Base-by-base conservation (phyloP, 306 rosid species). In the Medicago truncatula region DNA sequence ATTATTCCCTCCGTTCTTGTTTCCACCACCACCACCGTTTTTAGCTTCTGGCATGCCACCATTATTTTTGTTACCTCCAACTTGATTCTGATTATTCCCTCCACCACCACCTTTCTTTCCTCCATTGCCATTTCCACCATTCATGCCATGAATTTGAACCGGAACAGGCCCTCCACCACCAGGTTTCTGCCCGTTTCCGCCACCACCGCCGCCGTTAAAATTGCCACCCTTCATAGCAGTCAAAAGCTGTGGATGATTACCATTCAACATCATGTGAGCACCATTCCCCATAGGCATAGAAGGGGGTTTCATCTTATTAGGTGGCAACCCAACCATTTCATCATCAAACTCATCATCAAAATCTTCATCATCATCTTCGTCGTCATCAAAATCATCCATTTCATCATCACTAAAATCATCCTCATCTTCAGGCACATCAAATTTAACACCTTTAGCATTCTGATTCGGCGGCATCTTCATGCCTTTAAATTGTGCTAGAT, bases 401-500 rank as follows among this genome's bases (percentile, higher is more conserved):
- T 88, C 93, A 0, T 87, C 93, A 6, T 92, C 96, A 9, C 46
- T 82, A 25, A 80, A 85, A 8, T 83, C 90, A 0, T 85, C 93
- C 3, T 88, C 92, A 3, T 87, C 93, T 9, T 76, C 83, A 0
- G 91, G 88, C 59, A 86, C 0, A 70, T 44, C 69, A 21, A 95
- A 90, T 77, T 80, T 95, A 20, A 84, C 96, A 0, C 85, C 78
- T 70, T 90, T 92, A 53, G 80, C 74, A 70, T 80, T 87, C 13
- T 78, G 88, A 81, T 68, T 83, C 21, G 65, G 28, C 1, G 44
- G 41, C 36, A 28, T 16, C 15, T 84, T 89, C 87, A 86, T 47
- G 74, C 75, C 93, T 18, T 86, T 91, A 56, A 93, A 81, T 69
- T 87, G 98, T 7, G 89, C 89, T 0, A 85, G 86, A 90, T 89